Base-by-base conservation (phyloP, 768 basidiomycete species). In the Mycena belliarum region DNA sequence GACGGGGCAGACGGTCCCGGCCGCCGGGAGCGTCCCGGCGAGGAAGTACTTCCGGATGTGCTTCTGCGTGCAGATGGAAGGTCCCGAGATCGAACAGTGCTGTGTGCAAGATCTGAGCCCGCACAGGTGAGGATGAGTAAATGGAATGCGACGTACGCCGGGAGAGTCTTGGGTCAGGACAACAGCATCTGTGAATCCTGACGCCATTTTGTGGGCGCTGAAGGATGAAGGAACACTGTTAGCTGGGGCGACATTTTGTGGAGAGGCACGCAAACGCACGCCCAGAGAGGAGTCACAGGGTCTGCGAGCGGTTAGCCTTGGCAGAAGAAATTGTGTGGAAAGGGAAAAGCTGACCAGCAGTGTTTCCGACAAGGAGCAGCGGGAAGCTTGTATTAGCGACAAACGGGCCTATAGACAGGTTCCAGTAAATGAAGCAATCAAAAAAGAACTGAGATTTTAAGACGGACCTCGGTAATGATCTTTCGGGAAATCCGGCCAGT, bases 141-240 rank as follows among this genome's bases (percentile, higher is more conserved):
- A 32, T 32, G 29, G 12, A 12, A 32, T 32, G 29, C 12, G 7
- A 32, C 64, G 20, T 24, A 58, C 64, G 20, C 64, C 64, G 24
- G 33, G 23, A 1, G 63, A 64, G 41, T 65, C 62, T 49, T 64
- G 61, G 16, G 61, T 65, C 11, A 68, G 33, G 16, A 68, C 65
- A 8, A 66, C 64, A 18, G 67, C 65, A 0, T 60, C 61, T 6
- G 44, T 18, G 53, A 61, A 66, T 3, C 63, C 63, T 29, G 57
- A 28, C 18, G 65, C 49, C 63, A 65, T 65, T 33, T 63, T 66
- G 16, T 55, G 49, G 12, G 67, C 63, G 8, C 67, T 68, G 24
- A 3, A 29, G n/a, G n/a, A n/a, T n/a, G n/a, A n/a, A n/a, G n/a
- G n/a, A n/a, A 10, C 10, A n/a, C 12, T 28, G 15, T 45, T 20